Evolutionary conservation across 257 asterid species (phyloP).

Genomic region (Perilla frutescens): DNA sequence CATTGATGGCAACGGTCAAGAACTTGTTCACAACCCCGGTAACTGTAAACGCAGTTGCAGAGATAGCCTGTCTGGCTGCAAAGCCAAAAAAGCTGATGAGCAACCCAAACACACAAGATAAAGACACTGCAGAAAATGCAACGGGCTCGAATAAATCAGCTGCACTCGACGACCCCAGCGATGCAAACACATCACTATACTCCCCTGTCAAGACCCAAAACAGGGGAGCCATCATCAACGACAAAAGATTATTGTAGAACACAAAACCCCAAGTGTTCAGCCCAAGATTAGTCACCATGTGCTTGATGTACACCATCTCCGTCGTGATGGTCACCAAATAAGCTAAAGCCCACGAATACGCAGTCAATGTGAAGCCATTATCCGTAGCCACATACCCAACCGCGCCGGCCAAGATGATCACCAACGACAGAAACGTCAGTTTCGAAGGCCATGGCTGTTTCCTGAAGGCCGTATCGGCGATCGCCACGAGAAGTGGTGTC

Average conservation of each 20-base stretch:
- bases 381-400: constrained; percentile 92
- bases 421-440: constrained; percentile 66
- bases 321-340: constrained; percentile 92
- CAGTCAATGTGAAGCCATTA: constrained; percentile 80
- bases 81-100: constrained; percentile 97
- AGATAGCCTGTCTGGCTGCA: constrained; percentile 92
- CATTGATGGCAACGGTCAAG: constrained; percentile 90
- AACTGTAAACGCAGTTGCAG: constrained; percentile 97
- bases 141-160: constrained; percentile 62
- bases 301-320: constrained; percentile 98
- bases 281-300: constrained; percentile 95
- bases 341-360: constrained; percentile 94
- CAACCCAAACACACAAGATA: constrained; percentile 93
- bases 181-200: constrained; percentile 69
- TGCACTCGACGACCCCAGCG: constrained; percentile 51
- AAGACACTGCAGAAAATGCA: constrained; percentile 71
- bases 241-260: constrained; percentile 78
- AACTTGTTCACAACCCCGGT: constrained; percentile 97
- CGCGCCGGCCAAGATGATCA: constrained; percentile 80
- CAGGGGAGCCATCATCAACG: constrained; percentile 92
- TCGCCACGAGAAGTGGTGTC: constrained; percentile 85
- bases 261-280: constrained; percentile 98
- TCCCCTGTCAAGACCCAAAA: constrained; percentile 93
- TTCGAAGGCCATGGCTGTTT: constrained; percentile 89
- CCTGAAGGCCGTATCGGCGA: constrained; percentile 86